Percentiles rank a stretch among this genome's conserved stretches.
These are phyloP conservation scores for Botrytis sinoallii DNA, from an alignment of 2,329 filamentous ascomycete species.

Conservation along the genomic window DNA sequence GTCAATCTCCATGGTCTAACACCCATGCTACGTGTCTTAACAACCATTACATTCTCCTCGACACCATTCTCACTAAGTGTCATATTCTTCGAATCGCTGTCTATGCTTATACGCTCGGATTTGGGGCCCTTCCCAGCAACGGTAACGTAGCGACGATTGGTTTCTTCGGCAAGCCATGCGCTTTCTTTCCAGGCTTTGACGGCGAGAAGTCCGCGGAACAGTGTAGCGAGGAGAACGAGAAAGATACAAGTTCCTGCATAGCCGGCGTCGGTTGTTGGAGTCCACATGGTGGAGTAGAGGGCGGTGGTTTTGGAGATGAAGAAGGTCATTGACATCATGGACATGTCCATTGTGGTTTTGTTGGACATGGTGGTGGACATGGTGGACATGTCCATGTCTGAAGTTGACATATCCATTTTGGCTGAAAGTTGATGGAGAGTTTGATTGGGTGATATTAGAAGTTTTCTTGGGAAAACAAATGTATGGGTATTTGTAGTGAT, in stretches of 20 bases:
- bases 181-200: conserved; percentile 61
- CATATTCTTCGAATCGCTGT: conserved; percentile 58
- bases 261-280: conserved; percentile 62
- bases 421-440: conserved; percentile 1
- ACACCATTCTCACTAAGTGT: conserved; percentile 72
- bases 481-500: conserved; percentile 2
- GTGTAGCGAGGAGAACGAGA: conserved; percentile 69
- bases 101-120: conserved; percentile 38
- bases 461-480: neutral
- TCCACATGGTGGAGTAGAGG: conserved; percentile 69
- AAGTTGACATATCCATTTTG: conserved; percentile 23
- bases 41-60: conserved; percentile 75
- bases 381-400: conserved; percentile 22
- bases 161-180: conserved; percentile 67
- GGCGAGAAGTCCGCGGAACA: conserved; percentile 70
- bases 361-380: conserved; percentile 36
- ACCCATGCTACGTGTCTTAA: conserved; percentile 54
- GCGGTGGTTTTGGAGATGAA: conserved; percentile 59
- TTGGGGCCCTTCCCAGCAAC: conserved; percentile 57
- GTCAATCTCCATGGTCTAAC: conserved; percentile 75
- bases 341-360: conserved; percentile 48
- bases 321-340: conserved; percentile 59
- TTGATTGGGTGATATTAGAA: neutral
- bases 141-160: conserved; percentile 72
- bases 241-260: conserved; percentile 94